Conservation (phyloP, 1,284 basidiomycete genomes). For the Ceratobasidium sp. region DNA sequence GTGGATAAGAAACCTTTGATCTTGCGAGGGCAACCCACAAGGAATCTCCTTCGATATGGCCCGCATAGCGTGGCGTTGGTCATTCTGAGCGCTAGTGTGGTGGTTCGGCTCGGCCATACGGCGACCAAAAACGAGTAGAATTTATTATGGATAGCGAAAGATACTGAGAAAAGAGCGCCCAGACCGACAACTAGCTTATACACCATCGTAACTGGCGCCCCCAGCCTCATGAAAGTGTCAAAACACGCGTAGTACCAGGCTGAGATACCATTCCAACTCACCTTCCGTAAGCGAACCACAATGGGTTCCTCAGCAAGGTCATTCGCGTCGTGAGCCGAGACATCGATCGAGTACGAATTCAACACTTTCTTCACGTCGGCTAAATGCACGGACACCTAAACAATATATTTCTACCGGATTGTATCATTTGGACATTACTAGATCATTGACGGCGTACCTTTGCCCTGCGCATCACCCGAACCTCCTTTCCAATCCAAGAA, state of each 20-base stretch:
- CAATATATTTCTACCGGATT: background rate
- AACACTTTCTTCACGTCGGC: constrained; percentile 87
- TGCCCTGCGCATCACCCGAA: constrained; percentile 91
- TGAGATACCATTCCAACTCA: constrained; percentile 56
- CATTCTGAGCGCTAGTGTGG: too few species aligned
- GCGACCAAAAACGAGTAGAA: constrained; percentile 13
- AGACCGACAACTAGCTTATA: constrained; percentile 23
- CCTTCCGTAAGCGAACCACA: constrained; percentile 79
- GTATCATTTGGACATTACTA: background rate
- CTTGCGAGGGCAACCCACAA: too few species aligned
- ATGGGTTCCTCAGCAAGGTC: constrained; percentile 88
- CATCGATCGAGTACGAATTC: constrained; percentile 85
- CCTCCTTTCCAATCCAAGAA: constrained; percentile 88
- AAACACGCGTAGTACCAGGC: constrained; percentile 5
- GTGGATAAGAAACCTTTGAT: background rate
- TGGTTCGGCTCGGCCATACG: too few species aligned
- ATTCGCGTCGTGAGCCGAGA: constrained; percentile 81
- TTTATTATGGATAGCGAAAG: constrained; percentile 19
- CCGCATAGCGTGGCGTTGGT: too few species aligned
- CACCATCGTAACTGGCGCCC: constrained; percentile 53
- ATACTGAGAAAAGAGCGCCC: background rate
- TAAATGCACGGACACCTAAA: constrained; percentile 87
- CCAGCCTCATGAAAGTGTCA: constrained; percentile 49
- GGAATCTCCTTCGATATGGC: too few species aligned
- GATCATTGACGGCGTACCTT: constrained; percentile 69